Conservation (phyloP, 805 yeast genomes). For the Lipomyces sp. region DNA sequence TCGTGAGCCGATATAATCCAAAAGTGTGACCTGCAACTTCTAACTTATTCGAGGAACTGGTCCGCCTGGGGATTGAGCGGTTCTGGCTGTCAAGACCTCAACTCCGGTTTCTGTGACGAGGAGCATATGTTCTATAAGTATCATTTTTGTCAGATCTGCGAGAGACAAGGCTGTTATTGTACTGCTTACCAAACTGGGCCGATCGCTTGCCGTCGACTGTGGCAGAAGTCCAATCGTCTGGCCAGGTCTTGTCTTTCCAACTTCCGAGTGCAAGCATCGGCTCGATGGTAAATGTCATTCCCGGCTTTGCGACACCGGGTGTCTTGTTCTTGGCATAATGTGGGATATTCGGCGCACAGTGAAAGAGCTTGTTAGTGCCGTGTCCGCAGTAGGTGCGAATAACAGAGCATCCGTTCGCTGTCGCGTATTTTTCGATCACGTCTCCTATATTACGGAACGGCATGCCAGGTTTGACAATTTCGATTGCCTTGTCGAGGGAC, state of each 20-base stretch:
- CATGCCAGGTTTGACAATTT: slow-evolving; percentile 85
- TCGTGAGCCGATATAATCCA: neutral
- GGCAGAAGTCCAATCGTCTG: slow-evolving; percentile 95
- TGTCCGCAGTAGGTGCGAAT: slow-evolving; percentile 93
- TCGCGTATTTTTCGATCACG: slow-evolving; percentile 84
- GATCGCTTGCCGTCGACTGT: slow-evolving; percentile 88
- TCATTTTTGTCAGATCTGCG: too few relatives aligned
- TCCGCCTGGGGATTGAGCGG: slow-evolving; percentile 86
- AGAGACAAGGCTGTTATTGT: too few relatives aligned
- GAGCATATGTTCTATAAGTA: slow-evolving; percentile 68
- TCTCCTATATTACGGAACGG: slow-evolving; percentile 87
- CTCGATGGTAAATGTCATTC: slow-evolving; percentile 95
- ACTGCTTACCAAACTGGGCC: slow-evolving; percentile 74
- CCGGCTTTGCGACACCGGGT: slow-evolving; percentile 91
- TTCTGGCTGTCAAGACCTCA: slow-evolving; percentile 85
- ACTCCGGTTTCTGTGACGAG: slow-evolving; percentile 92
- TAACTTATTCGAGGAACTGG: slow-evolving; percentile 48
- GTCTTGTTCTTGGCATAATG: slow-evolving; percentile 95
- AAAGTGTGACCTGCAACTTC: neutral
- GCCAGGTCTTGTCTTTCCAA: slow-evolving; percentile 85
- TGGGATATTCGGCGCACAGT: slow-evolving; percentile 88
- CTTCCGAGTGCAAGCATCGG: slow-evolving; percentile 94
- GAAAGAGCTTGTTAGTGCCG: slow-evolving; percentile 86
- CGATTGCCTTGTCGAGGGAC: slow-evolving; percentile 81
- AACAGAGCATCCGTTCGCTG: slow-evolving; percentile 76